Evolutionary conservation across 371 early-diverging fungal species (phyloP), one percentile per base, ranked within the genome.

Genomic region (Mucor piriformis): DNA sequence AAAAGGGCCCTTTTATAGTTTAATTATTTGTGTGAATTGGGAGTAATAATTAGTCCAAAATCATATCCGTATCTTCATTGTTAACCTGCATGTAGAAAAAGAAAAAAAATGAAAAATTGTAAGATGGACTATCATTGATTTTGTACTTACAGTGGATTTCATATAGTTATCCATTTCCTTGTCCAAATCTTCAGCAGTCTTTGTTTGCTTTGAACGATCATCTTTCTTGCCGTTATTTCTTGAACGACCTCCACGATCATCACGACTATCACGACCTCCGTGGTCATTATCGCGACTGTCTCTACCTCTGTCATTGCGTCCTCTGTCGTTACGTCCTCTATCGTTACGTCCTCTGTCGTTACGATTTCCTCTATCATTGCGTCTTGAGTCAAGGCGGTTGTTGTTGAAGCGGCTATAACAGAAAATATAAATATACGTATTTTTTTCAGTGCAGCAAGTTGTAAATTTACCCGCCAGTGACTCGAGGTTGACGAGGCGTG

Each of bases 81-180:
- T 35, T 24, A 13, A 25, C 23, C 24, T 23, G 10, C 10, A 44
- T 12, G 37, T 15, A 40, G 7, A 46, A 46, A 16, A 51, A 3
- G 11, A 20, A 32, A 51, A 3, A 16, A 20, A 32, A 25, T 37
- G 16, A 8, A 21, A 10, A 1, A 3, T 12, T 15, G 16, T 18
- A 42, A 16, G 16, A 16, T 20, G 3, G 23, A 15, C 13, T 20
- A 20, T 21, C 21, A 50, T 11, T 21, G 20, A 42, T 18, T 18
- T 18, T 18, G 4, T 32, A 50, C 50, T 57, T 54, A 61, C 62
- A 18, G 47, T 61, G 44, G 62, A 58, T 15, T 67, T 64, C 76
- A 76, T 76, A 37, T 76, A 76, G n/a, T 56, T 66, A n/a, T 76
- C 76, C 76, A 76, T 73, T 53, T 76, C 73, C 42, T 67, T 62